Evolutionary conservation across 805 yeast genomes (phyloP).

Genomic region (Saccharomycopsis sp.): DNA sequence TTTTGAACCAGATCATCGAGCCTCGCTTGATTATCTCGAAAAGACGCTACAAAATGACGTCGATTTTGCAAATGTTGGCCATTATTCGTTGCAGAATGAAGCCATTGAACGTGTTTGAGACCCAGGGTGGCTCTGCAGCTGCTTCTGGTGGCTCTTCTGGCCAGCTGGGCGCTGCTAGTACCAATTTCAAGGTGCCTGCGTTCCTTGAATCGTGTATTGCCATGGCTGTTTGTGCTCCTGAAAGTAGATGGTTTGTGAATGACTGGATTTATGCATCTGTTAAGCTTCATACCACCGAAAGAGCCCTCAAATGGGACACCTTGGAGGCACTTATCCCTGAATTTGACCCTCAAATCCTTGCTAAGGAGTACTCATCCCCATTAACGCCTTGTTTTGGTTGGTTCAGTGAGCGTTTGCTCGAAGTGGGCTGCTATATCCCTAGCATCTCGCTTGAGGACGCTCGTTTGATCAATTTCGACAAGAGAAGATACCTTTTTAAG

Average conservation of each 20-base stretch:
- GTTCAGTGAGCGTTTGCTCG: slow-evolving; percentile 75
- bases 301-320: slow-evolving; percentile 28
- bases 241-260: slow-evolving; percentile 59
- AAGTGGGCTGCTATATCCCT: slow-evolving; percentile 70
- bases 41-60: slow-evolving; percentile 62
- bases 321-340: slow-evolving; percentile 31
- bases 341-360: slow-evolving; percentile 29
- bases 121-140: background rate
- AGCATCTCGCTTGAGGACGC: slow-evolving; percentile 64
- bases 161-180: slow-evolving; percentile 20
- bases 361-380: slow-evolving; percentile 32
- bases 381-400: slow-evolving; percentile 88
- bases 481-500: slow-evolving; percentile 63
- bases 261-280: slow-evolving; percentile 63
- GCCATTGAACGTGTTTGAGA: slow-evolving; percentile 37
- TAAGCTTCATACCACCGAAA: slow-evolving; percentile 23
- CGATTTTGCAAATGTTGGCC: slow-evolving; percentile 59
- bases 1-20: slow-evolving; percentile 61
- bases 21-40: slow-evolving; percentile 47
- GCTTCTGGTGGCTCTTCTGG: slow-evolving; percentile 8
- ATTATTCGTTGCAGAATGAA: slow-evolving; percentile 65
- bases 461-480: slow-evolving; percentile 75
- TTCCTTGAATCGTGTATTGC: slow-evolving; percentile 75
- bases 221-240: slow-evolving; percentile 73
- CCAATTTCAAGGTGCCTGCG: slow-evolving; percentile 51